Conservation (phyloP, 495 filamentous ascomycete species). For the Venustampulla echinocandica region DNA sequence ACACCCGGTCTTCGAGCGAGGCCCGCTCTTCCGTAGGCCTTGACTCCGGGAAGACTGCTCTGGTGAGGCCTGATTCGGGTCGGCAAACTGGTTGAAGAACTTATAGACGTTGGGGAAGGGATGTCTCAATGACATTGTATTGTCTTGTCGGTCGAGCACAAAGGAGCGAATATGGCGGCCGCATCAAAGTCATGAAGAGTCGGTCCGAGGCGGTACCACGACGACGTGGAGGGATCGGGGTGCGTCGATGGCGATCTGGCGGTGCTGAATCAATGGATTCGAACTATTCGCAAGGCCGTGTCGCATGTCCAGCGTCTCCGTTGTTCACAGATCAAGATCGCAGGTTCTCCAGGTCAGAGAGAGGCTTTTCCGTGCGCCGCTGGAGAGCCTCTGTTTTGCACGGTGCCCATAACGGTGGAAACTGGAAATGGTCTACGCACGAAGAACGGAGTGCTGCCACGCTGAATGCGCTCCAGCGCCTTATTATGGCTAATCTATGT, state of each 20-base stretch:
- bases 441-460: background rate
- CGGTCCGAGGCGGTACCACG: conserved; percentile 1
- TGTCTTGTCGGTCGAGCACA: conserved; percentile 2
- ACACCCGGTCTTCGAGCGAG: conserved; percentile 22
- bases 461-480: background rate
- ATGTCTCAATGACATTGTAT: conserved; percentile 19
- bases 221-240: background rate
- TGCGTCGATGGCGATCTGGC: background rate
- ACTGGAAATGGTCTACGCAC: background rate
- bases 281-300: conserved; percentile 4
- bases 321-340: no score
- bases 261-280: conserved; percentile 6
- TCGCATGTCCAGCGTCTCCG: conserved; percentile 1
- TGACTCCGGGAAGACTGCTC: conserved; percentile 22
- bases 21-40: conserved; percentile 23
- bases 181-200: conserved; percentile 8
- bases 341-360: background rate
- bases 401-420: background rate
- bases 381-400: conserved; percentile 11
- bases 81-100: conserved; percentile 23
- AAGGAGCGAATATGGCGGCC: conserved; percentile 3
- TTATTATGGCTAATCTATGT: conserved; percentile 5
- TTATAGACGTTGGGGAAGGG: conserved; percentile 25
- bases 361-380: conserved; percentile 13
- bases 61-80: conserved; percentile 20